Percentiles rank a stretch among this genome's conserved stretches.
These are phyloP conservation scores for Carex pumila DNA, from an alignment of 176 grass and related monocot species.

Conservation along the genomic window DNA sequence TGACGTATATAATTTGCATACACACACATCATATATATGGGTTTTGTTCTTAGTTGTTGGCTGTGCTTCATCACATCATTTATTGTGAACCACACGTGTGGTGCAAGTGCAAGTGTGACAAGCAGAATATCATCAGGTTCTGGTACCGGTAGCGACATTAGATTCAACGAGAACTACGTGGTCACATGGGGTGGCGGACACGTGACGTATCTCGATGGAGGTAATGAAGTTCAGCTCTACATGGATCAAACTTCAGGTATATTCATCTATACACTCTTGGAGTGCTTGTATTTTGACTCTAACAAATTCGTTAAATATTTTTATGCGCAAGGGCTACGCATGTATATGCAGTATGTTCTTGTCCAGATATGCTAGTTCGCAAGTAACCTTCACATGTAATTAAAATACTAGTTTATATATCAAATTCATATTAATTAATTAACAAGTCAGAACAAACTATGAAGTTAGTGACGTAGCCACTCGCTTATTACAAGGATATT, in stretches of 20 bases:
- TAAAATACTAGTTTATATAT: too few relatives aligned
- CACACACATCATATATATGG: not conserved
- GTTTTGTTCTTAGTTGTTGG: constrained; percentile 12
- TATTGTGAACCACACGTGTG: not conserved
- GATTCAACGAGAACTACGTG: constrained; percentile 52
- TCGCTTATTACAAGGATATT: too few relatives aligned
- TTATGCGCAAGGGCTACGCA: not conserved
- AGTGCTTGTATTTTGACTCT: not conserved
- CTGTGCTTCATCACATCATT: constrained; percentile 3
- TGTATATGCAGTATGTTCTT: too few relatives aligned
- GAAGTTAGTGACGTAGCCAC: too few relatives aligned
- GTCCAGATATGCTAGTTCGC: too few relatives aligned
- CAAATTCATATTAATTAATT: too few relatives aligned
- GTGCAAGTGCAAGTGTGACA: not conserved
- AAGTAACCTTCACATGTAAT: too few relatives aligned
- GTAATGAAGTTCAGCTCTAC: constrained; percentile 39
- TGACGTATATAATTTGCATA: not conserved
- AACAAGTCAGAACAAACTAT: too few relatives aligned
- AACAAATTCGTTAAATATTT: not conserved
- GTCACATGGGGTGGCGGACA: constrained; percentile 39
- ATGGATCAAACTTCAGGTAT: constrained; percentile 61
- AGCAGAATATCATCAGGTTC: not conserved
- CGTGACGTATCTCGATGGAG: constrained; percentile 16
- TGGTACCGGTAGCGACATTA: not conserved
- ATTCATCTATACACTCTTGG: not conserved